Conservation (phyloP, 2,329 filamentous ascomycete genomes). For the Cylindrodendrum hubeiense region DNA sequence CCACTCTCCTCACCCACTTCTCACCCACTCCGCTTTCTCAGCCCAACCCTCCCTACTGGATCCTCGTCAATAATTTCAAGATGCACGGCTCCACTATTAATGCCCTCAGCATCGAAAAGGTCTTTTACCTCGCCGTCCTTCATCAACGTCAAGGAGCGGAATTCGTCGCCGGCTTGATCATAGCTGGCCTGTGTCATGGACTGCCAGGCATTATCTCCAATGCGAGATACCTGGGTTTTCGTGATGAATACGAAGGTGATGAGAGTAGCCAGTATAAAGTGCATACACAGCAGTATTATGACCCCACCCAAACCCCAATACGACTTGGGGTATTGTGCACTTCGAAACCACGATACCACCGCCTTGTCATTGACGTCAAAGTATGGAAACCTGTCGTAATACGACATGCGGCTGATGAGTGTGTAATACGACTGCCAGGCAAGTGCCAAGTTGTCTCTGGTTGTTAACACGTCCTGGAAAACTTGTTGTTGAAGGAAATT, state of each 20-base stretch:
- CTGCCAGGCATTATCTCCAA: constrained; percentile 20
- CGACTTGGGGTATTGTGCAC: constrained; percentile 10
- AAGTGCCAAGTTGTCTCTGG: constrained; percentile 4
- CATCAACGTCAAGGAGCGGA: background rate
- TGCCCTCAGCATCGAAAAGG: background rate
- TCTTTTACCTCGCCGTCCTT: background rate
- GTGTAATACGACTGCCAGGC: constrained; percentile 14
- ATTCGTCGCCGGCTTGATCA: background rate
- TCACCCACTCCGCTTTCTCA: too few relatives aligned
- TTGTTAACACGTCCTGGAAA: constrained; percentile 8
- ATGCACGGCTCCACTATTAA: background rate
- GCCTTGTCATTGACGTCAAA: constrained; percentile 14
- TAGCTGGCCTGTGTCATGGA: constrained; percentile 12
- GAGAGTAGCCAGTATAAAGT: background rate
- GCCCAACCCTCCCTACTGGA: background rate
- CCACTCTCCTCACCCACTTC: too few relatives aligned
- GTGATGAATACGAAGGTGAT: constrained; percentile 2
- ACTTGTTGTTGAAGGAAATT: too few relatives aligned
- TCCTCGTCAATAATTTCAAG: constrained; percentile 6
- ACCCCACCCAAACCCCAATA: background rate
- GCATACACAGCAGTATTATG: background rate
- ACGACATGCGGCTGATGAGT: constrained; percentile 2
- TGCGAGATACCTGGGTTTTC: background rate
- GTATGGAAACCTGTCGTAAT: constrained; percentile 11
- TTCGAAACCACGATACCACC: constrained; percentile 11